Evolutionary conservation across 2,329 filamentous ascomycete genomes (phyloP), one percentile per base, ranked within the genome.

Genomic region (Verticillium tricorpus): DNA sequence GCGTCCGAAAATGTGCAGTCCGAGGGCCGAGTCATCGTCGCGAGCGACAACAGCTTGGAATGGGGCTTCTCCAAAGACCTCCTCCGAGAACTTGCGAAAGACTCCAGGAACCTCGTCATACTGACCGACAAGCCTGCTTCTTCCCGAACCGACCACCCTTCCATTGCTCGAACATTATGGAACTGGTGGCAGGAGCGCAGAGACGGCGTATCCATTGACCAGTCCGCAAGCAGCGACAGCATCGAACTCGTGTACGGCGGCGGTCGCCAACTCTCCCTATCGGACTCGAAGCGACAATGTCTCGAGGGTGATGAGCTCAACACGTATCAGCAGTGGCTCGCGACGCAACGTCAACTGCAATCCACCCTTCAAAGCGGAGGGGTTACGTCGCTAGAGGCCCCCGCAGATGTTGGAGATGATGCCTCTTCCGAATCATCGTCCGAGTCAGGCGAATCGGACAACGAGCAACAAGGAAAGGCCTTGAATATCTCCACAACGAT

Each of bases 21-120:
- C 5, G 70, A 75, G 45, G 86, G 86, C 6, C 85, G 88, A 60
- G 93, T 99, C 17, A 95, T 99, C 59, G 81, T 99, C 61, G 93
- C 95, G 2, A 97, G 92, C 68, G 94, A 98, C 72, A 85, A 88
- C 3, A 96, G 91, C 34, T 78, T 98, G 22, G 92, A 97, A 69
- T 99, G 95, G 95, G 95, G 95, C 0, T 96, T 97, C 70, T 96
- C 95, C 0, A 92, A 90, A 69, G 88, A 94, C 60, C 82, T 93
- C 0, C 77, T 99, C 57, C 87, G 85, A 65, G 82, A 83, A 11
- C 82, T 99, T 61, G 92, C 92, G 0, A 82, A 85, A 62, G 90
- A 96, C 66, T 79, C 89, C 1, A 87, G 88, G 52, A 99, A 97
- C 72, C 78, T 98, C 56, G 85, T 99, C 39, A 87, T 99, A 60